Evolutionary conservation across 805 yeast genomes (phyloP).

Genomic region (Cyberlindnera subsufficiens): DNA sequence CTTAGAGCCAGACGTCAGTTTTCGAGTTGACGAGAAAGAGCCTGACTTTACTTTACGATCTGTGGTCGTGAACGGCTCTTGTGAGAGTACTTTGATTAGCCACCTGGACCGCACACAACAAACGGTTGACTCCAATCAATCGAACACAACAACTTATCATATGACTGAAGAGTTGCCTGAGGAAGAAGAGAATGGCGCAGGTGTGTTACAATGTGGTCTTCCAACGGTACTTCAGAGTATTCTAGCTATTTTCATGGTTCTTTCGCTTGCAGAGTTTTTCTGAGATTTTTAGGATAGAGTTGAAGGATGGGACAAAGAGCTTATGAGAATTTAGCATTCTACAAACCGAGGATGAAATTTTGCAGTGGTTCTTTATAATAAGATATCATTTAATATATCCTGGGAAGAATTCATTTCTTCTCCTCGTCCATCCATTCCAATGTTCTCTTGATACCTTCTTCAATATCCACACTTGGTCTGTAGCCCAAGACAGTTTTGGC

Average conservation of each 20-base stretch:
- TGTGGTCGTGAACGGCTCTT: conserved; percentile 14
- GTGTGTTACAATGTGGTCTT: not conserved
- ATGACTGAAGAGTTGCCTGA: not conserved
- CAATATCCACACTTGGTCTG: conserved; percentile 69
- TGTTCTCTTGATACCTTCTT: conserved; percentile 74
- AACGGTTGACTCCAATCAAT: not conserved
- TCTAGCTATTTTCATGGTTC: too few relatives aligned
- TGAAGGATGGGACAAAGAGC: not conserved
- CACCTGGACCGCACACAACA: not conserved
- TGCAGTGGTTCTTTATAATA: not conserved
- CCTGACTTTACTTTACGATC: conserved; percentile 21
- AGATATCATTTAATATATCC: not conserved
- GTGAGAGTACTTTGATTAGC: conserved; percentile 3
- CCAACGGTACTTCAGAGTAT: not conserved
- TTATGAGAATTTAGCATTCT: not conserved
- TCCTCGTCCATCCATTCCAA: conserved; percentile 84
- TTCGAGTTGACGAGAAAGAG: conserved; percentile 22
- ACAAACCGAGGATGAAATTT: not conserved
- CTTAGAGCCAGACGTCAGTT: conserved; percentile 21
- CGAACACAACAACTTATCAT: not conserved
- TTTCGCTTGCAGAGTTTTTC: too few relatives aligned
- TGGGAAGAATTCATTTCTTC: conserved; percentile 4
- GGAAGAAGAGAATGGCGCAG: conserved; percentile 5
- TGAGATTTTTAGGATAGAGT: too few relatives aligned
- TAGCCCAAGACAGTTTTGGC: conserved; percentile 79